phyloP scores from a whole-genome alignment of 768 basidiomycete species.

The Hericium erinaceus region DNA sequence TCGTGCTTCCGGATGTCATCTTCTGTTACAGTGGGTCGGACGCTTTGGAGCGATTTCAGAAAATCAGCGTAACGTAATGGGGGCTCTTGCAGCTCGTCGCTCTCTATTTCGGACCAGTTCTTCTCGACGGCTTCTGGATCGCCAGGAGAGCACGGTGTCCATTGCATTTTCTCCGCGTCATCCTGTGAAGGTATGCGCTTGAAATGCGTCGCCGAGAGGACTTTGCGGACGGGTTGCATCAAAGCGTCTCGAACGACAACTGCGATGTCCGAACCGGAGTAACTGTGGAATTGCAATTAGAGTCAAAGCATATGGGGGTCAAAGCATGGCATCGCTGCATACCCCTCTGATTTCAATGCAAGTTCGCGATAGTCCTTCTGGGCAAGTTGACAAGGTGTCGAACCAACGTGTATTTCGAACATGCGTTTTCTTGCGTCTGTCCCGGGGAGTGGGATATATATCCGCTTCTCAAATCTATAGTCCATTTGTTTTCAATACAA shows the following conservation, averaged over 20 bases:
- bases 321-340: conserved; percentile 9
- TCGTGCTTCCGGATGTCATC: conserved; percentile 81
- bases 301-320: neutral
- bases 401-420: conserved; percentile 95
- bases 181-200: conserved; percentile 39
- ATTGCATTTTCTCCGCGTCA: conserved; percentile 37
- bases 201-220: conserved; percentile 93
- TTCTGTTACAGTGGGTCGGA: conserved; percentile 81
- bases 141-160: conserved; percentile 96
- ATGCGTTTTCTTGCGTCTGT: conserved; percentile 86
- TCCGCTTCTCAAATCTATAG: conserved; percentile 87
- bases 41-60: conserved; percentile 65
- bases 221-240: conserved; percentile 98
- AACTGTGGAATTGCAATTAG: conserved; percentile 30
- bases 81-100: conserved; percentile 88
- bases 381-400: conserved; percentile 79
- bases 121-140: conserved; percentile 80
- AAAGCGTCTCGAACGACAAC: conserved; percentile 92
- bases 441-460: conserved; percentile 96
- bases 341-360: conserved; percentile 85
- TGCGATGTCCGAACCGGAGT: conserved; percentile 92
- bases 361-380: conserved; percentile 72
- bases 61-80: conserved; percentile 73
- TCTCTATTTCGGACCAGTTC: conserved; percentile 80
- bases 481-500: neutral